Base-by-base conservation (phyloP, 2,329 filamentous ascomycete species). In the Xylaria arbuscula region DNA sequence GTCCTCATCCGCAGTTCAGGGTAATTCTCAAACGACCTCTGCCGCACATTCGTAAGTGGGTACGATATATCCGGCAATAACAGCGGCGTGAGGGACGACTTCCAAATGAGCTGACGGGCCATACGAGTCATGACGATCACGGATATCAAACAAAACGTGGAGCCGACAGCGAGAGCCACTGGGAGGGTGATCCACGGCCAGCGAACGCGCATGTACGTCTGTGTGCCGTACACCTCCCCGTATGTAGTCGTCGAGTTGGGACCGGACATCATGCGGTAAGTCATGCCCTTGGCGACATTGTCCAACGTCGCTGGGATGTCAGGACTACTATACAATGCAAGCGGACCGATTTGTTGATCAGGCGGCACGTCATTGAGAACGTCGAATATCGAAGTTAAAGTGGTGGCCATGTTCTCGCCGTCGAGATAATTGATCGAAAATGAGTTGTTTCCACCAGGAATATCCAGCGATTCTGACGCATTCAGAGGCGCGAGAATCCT, bases 191-290 rank as follows among this genome's bases (percentile, higher is more conserved):
- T 65, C 63, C 57, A 66, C 1, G 56, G 53, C 66, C 57, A 69
- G 51, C 48, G 57, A 3, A 69, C 63, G 3, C 19, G 34, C 11
- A 69, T 69, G 28, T 57, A 68, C 5, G 66, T 65, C 45, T 57
- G 17, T 8, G 56, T 59, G 15, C 7, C 34, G 8, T 59, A 69
- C 17, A 62, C 50, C 1, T 48, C 51, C 8, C 66, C 53, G 53
- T 62, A 22, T 4, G 53, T 38, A 11, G 42, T 62, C 17, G 66
- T 69, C 19, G 63, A 36, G 53, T 66, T 66, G n/a, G 63, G 66
- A 11, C 57, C 62, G 6, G 66, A 62, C 66, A 69, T 66, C 63
- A 69, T 69, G 58, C 24, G 66, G 45, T 69, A 66, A n/a, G 66
- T 62, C 45, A 69, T 66, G 19, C 62, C 57, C 15, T 50, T 53